Conservation (phyloP, 805 yeast genomes). For the Cyberlindnera samutprakarnensis region DNA sequence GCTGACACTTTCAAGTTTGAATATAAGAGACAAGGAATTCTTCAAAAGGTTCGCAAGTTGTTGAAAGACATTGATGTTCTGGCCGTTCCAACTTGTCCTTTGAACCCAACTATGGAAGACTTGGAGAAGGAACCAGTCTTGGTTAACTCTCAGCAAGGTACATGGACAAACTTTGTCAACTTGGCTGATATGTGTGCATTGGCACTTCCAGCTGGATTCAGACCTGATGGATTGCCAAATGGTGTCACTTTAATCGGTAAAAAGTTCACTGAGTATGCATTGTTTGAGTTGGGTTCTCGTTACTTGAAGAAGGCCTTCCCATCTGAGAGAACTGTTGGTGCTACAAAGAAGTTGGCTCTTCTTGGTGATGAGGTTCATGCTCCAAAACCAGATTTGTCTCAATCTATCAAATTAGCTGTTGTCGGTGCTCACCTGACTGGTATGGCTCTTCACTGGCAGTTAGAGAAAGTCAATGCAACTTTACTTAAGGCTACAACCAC, state of each 20-base stretch:
- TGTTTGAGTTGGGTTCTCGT: slow-evolving; percentile 73
- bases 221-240: slow-evolving; percentile 79
- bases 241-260: slow-evolving; percentile 83
- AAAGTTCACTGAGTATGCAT: slow-evolving; percentile 83
- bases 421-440: slow-evolving; percentile 95
- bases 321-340: slow-evolving; percentile 52
- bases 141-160: slow-evolving; percentile 88
- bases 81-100: slow-evolving; percentile 90
- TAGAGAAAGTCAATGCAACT: slow-evolving; percentile 73
- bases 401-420: slow-evolving; percentile 59
- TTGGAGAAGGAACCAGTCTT: slow-evolving; percentile 70
- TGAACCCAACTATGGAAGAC: slow-evolving; percentile 75
- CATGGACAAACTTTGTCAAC: slow-evolving; percentile 97
- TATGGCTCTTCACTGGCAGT: slow-evolving; percentile 89
- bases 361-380: slow-evolving; percentile 38
- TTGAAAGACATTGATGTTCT: slow-evolving; percentile 64
- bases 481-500: slow-evolving; percentile 63
- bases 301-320: slow-evolving; percentile 46
- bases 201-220: slow-evolving; percentile 87
- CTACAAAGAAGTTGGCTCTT: slow-evolving; percentile 26
- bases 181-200: slow-evolving; percentile 89
- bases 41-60: slow-evolving; percentile 51
- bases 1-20: slow-evolving; percentile 80
- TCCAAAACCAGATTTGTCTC: slow-evolving; percentile 33
- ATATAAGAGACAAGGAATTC: slow-evolving; percentile 75